phyloP scores from a whole-genome alignment of 805 yeast species.

The Monosporozyma aquatica region DNA sequence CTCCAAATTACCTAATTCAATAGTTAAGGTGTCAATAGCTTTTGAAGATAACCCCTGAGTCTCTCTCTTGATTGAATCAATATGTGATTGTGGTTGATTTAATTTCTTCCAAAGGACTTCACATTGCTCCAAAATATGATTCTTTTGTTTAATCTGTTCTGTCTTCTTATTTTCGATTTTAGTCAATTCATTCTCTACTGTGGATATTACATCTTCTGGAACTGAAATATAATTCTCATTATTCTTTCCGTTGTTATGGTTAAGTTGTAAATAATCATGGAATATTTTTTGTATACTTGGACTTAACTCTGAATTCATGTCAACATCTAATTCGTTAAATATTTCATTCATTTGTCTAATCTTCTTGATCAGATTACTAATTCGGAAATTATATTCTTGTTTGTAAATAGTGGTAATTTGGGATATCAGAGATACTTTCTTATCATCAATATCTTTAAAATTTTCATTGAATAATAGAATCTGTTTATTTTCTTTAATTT shows the following conservation, averaged over 20 bases:
- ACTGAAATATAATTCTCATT: neutral
- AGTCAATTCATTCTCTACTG: slow-evolving; percentile 10
- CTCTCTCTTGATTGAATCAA: slow-evolving; percentile 32
- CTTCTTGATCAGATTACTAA: slow-evolving; percentile 5
- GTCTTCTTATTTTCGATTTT: slow-evolving; percentile 19
- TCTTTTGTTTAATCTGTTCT: slow-evolving; percentile 32
- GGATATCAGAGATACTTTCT: slow-evolving; percentile 11
- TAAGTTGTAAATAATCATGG: neutral
- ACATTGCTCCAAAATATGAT: slow-evolving; percentile 34
- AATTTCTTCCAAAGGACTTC: slow-evolving; percentile 47
- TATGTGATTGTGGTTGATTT: slow-evolving; percentile 36
- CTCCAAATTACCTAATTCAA: slow-evolving; percentile 49
- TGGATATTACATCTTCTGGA: neutral
- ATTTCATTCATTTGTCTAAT: slow-evolving; percentile 12
- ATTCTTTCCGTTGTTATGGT: neutral
- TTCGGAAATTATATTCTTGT: slow-evolving; percentile 15
- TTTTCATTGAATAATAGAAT: slow-evolving; percentile 15
- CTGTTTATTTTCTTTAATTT: slow-evolving; percentile 17
- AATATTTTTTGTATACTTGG: neutral
- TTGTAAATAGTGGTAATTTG: slow-evolving; percentile 9
- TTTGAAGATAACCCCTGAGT: slow-evolving; percentile 41
- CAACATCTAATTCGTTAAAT: slow-evolving; percentile 15
- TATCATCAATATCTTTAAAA: slow-evolving; percentile 16
- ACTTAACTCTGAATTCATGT: neutral
- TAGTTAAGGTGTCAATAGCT: slow-evolving; percentile 42